These are phyloP conservation scores for Aspergillus sclerotioniger DNA, from an alignment of 495 filamentous ascomycete genomes.

Conservation along the genomic window DNA sequence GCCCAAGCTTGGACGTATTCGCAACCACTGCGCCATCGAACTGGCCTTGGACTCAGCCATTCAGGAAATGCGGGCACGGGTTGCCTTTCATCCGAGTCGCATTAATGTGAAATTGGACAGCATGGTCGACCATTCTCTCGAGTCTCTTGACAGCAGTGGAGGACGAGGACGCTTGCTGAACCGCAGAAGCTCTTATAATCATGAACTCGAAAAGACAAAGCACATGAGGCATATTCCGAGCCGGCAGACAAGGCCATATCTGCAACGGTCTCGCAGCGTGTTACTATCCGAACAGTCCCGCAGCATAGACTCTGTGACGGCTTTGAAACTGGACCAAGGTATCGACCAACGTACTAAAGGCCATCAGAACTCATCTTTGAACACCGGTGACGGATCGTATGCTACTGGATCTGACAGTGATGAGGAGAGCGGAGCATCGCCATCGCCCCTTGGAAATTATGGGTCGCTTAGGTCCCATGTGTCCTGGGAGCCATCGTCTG, in stretches of 20 bases:
- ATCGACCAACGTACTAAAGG: slow-evolving; percentile 10
- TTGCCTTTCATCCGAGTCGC: slow-evolving; percentile 77
- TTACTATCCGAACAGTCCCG: slow-evolving; percentile 30
- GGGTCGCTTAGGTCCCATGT: slow-evolving; percentile 7
- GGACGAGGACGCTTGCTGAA: slow-evolving; percentile 23
- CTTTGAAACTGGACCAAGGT: slow-evolving; percentile 8
- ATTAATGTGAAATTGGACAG: slow-evolving; percentile 49
- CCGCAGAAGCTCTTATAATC: slow-evolving; percentile 36
- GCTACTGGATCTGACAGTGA: slow-evolving; percentile 27
- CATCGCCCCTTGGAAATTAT: slow-evolving; percentile 8
- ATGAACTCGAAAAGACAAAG: slow-evolving; percentile 30
- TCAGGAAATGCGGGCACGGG: slow-evolving; percentile 67
- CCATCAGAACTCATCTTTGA: slow-evolving; percentile 1
- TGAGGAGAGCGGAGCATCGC: slow-evolving; percentile 17
- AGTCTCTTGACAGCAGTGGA: slow-evolving; percentile 23
- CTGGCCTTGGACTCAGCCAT: slow-evolving; percentile 82
- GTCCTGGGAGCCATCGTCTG: slow-evolving; percentile 21
- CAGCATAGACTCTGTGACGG: slow-evolving; percentile 13
- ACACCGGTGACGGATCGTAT: slow-evolving; percentile 19
- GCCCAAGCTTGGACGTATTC: slow-evolving; percentile 79
- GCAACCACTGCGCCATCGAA: slow-evolving; percentile 83
- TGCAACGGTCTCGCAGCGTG: slow-evolving; percentile 36
- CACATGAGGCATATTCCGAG: slow-evolving; percentile 16
- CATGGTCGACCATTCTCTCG: slow-evolving; percentile 16
- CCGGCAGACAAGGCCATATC: slow-evolving; percentile 13